phyloP scores from a whole-genome alignment of 2,329 filamentous ascomycete genomes.

The Rutstroemia sydowiana region DNA sequence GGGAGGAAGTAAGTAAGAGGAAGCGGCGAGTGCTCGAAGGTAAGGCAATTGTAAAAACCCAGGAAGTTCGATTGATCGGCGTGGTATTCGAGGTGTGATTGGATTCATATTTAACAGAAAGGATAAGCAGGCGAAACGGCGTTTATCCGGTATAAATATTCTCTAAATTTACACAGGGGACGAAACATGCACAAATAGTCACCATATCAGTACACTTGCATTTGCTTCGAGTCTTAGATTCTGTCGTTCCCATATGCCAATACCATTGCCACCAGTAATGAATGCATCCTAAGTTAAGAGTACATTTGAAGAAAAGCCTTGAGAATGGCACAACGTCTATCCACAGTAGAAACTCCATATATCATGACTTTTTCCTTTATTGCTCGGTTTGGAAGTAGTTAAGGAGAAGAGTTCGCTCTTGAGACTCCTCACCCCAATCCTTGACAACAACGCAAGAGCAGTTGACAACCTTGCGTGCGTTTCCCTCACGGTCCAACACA shows the following conservation, averaged over 20 bases:
- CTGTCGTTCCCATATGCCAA: conserved; percentile 25
- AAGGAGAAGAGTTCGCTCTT: conserved; percentile 97
- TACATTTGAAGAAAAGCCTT: conserved; percentile 26
- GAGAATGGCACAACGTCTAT: conserved; percentile 26
- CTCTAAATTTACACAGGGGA: background rate
- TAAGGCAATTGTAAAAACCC: background rate
- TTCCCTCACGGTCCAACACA: conserved; percentile 97
- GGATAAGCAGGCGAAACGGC: background rate
- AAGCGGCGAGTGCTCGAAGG: background rate
- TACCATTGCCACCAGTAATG: conserved; percentile 26
- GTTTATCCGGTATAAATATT: background rate
- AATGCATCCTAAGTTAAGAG: conserved; percentile 28
- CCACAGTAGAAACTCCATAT: conserved; percentile 26
- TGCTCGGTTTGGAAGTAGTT: conserved; percentile 99
- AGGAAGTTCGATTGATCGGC: background rate
- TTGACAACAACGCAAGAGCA: conserved; percentile 99
- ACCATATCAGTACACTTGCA: background rate
- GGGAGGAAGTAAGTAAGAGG: conserved; percentile 26
- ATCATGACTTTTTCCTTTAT: conserved; percentile 37
- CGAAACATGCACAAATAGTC: background rate
- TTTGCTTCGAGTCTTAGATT: background rate
- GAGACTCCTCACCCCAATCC: conserved; percentile 99
- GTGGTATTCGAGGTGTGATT: too few species aligned
- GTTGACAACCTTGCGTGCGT: conserved; percentile 99
- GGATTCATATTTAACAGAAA: background rate